These are phyloP conservation scores for Chlamydomonas sphaeroides DNA, from an alignment of 139 green algal species.

Conservation along the genomic window DNA sequence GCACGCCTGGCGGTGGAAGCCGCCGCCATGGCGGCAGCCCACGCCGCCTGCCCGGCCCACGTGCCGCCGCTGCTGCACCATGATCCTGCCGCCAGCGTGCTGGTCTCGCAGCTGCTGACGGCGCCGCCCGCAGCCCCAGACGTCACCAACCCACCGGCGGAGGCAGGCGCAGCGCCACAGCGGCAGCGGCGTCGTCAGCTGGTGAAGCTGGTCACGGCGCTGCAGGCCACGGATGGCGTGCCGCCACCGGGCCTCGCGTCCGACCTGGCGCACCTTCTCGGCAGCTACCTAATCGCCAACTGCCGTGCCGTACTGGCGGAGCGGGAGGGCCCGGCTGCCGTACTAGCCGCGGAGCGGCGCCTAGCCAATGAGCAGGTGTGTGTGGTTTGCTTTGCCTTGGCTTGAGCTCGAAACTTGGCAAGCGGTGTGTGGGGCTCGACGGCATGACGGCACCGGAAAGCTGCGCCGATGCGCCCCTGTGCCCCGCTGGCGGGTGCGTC, in stretches of 20 bases:
- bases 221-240: not conserved
- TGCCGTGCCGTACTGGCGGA: not conserved
- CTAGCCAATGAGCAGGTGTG: too few species aligned
- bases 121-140: not conserved
- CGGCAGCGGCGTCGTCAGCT: too few species aligned
- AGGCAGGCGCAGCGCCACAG: too few species aligned
- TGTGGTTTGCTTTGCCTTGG: too few species aligned
- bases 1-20: conserved; percentile 48
- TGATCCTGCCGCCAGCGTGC: conserved; percentile 35
- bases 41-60: conserved; percentile 37
- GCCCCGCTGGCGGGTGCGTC: too few species aligned
- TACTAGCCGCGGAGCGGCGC: too few species aligned
- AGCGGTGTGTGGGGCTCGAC: too few species aligned
- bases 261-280: conserved; percentile 40
- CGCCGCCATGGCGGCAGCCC: conserved; percentile 40
- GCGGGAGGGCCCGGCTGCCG: not conserved
- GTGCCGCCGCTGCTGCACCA: conserved; percentile 47
- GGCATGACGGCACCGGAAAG: too few species aligned
- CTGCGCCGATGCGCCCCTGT: too few species aligned
- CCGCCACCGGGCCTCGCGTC: not conserved
- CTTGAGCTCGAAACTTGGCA: too few species aligned
- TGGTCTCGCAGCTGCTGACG: conserved; percentile 45
- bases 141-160: too few species aligned
- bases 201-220: not conserved
- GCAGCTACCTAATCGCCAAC: conserved; percentile 24